Base-by-base conservation (phyloP, 768 basidiomycete genomes). In the Tulasnella calospora region DNA sequence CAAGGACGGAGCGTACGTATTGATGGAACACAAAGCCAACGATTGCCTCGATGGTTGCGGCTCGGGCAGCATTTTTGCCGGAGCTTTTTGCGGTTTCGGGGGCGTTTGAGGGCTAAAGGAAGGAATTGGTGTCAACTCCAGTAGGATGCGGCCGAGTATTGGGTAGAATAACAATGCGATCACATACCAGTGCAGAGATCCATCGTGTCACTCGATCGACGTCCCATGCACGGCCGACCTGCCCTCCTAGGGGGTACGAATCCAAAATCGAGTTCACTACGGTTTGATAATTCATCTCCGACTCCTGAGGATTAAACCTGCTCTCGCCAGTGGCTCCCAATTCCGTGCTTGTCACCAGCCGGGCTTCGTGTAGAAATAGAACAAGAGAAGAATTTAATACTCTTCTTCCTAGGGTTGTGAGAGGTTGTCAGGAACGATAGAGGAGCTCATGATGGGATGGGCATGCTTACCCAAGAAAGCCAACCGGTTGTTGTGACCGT, bases 11-110 rank as follows among this genome's bases (percentile, higher is more conserved):
- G 87, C 93, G 79, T 82, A 95, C 94, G 83, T 91, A 93, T 85
- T 95, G 92, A 81, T 91, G 89, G 81, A 90, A 93, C 17, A 94
- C 88, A 8, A 90, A 92, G 33, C 94, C 94, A 40, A 94, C 84
- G 21, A 94, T 86, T 3, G 92, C 94, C 81, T 92, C 90, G 6
- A 94, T 92, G 0, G 90, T 87, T 78, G 92, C 90, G 1, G 94
- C 94, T 81, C 91, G 89, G 27, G 94, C 90, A 41, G 75, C 75
- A 69, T 76, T 51, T 23, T 40, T 69, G 13, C 75, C 75, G 15
- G 75, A 38, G 33, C 61, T 57, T 35, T 76, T 51, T n/a, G 57
- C 36, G 23, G 38, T 61, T 61, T 76, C 57, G 41, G 47, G 46
- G 23, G 75, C 75, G 17, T 76, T 61, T 55, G 27, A 30, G 4